Conservation (phyloP, 169 alveolate species). For the Babesia sp. region DNA sequence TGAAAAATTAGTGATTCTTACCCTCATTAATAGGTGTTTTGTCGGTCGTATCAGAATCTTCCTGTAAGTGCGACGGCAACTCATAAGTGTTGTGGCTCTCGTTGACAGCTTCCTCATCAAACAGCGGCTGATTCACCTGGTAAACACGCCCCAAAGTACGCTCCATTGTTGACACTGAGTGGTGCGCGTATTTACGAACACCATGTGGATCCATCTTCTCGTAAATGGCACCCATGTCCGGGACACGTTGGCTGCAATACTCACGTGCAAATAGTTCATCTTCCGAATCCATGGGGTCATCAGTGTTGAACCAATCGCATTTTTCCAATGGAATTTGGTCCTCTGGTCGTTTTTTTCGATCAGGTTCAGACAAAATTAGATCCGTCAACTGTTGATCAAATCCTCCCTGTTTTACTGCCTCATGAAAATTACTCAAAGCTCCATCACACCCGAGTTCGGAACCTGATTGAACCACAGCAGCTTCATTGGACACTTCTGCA, state of each 20-base stretch:
- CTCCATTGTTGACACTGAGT: conserved; percentile 1
- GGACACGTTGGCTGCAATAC: conserved; percentile 25
- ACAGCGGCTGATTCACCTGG: conserved; percentile 32
- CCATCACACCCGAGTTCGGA: background rate
- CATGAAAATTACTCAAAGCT: background rate
- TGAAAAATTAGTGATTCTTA: background rate
- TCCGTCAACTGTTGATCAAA: conserved; percentile 21
- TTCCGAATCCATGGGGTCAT: conserved; percentile 54
- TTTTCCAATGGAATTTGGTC: background rate
- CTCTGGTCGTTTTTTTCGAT: background rate
- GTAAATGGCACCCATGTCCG: conserved; percentile 48
- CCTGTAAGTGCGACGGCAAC: background rate
- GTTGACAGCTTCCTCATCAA: conserved; percentile 17
- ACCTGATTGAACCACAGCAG: background rate
- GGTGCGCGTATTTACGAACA: conserved; percentile 38
- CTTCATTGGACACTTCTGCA: background rate
- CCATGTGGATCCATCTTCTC: conserved; percentile 55
- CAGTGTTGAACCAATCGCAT: conserved; percentile 45
- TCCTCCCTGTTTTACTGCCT: conserved; percentile 1
- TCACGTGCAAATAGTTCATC: conserved; percentile 53
- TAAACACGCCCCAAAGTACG: conserved; percentile 45
- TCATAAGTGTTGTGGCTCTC: background rate
- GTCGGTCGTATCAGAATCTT: background rate
- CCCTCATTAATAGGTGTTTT: background rate
- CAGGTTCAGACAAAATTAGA: background rate